Base-by-base conservation (phyloP, 305 asterid species). In the Vinca major region DNA sequence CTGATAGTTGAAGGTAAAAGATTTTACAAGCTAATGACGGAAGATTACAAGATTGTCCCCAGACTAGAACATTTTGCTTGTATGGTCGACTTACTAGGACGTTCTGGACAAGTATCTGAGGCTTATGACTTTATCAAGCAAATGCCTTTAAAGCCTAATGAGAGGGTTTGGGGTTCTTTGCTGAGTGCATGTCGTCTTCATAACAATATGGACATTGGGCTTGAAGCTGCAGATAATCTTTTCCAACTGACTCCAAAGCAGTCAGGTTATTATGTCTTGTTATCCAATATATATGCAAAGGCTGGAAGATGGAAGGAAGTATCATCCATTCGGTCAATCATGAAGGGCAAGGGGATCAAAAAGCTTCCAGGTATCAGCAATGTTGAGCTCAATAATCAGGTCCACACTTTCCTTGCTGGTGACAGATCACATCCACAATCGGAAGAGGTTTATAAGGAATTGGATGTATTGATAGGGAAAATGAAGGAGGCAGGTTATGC, bases 261-360 rank as follows among this genome's bases (percentile, higher is more conserved):
- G 55, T 88, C 96, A 12, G 96, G 96, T 54, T 92, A 86, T 76
- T 89, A 84, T 57, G 96, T 92, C 5, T 63, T 89, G 74, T 64
- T 92, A 44, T 92, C 97, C 4, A 92, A 89, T 70, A 86, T 92
- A 33, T 89, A 86, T 52, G 96, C 98, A 9, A 92, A 82, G 80
- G 91, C 92, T 33, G 85, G 96, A 68, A 84, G 96, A 78, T 92
- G 97, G 98, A 83, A 82, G 74, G 92, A 88, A 36, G 98, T 88
- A 39, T 72, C 83, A 2, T 75, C 77, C 17, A 72, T 89, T 57
- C 85, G 98, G 60, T 80, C 85, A 63, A 72, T 86, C 67, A 89
- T 89, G 96, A 85, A 78, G 75, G 81, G 68, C 26, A 76, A 81
- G 75, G 91, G 96, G 63, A 72, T 92, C 74, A 92, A 80, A 80